These are phyloP conservation scores for Remersonia thermophila DNA, from an alignment of 2,329 filamentous ascomycete species.

Conservation along the genomic window DNA sequence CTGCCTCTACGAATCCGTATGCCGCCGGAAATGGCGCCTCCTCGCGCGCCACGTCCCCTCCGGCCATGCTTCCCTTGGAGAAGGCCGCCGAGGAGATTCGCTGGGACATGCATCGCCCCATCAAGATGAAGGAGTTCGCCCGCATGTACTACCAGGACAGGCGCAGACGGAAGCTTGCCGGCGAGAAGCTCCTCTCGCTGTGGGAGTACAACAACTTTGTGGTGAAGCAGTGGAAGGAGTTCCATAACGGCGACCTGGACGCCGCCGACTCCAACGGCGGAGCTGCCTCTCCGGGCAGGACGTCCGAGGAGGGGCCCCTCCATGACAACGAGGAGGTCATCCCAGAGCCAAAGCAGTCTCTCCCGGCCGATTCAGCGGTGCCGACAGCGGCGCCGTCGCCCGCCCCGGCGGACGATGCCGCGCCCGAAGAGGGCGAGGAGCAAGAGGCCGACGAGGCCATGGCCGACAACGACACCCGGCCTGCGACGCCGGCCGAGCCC, in stretches of 20 bases:
- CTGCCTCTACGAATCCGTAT: not conserved
- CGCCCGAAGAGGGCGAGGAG: constrained; percentile 13
- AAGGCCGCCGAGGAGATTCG: not conserved
- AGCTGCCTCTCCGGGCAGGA: too few species aligned
- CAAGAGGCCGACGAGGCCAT: constrained; percentile 10
- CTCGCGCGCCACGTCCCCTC: constrained; percentile 1
- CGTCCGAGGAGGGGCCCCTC: too few species aligned
- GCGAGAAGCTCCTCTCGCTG: constrained; percentile 10
- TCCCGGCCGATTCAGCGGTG: constrained; percentile 10
- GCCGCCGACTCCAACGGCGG: constrained; percentile 4
- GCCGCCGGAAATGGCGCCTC: not conserved
- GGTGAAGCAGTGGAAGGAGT: constrained; percentile 4
- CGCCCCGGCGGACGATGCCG: constrained; percentile 10
- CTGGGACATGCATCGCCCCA: constrained; percentile 12
- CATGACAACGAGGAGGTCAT: not conserved
- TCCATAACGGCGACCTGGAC: not conserved
- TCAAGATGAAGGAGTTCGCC: constrained; percentile 12
- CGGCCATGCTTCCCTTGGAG: constrained; percentile 4
- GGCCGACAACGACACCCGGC: constrained; percentile 8
- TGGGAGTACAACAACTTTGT: constrained; percentile 14
- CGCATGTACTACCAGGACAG: constrained; percentile 11
- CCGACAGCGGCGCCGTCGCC: constrained; percentile 16
- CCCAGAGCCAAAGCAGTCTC: constrained; percentile 2
- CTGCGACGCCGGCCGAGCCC: constrained; percentile 7
- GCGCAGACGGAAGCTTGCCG: constrained; percentile 7